Base-by-base conservation (phyloP, 768 basidiomycete species). In the Podaxis sp. region DNA sequence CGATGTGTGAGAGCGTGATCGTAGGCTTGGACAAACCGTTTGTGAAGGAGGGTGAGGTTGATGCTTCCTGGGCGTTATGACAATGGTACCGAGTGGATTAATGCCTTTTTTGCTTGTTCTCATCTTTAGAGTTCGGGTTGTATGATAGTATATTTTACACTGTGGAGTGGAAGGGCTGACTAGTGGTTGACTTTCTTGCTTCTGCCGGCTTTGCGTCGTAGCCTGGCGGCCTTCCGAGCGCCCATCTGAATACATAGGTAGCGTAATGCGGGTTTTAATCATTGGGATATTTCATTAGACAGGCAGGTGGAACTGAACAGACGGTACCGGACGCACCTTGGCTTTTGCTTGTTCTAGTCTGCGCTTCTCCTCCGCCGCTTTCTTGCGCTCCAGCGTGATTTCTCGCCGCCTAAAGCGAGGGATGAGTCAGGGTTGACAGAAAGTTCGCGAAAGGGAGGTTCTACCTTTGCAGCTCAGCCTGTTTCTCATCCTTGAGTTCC, bases 1-100 rank as follows among this genome's bases (percentile, higher is more conserved):
- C 95, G 32, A 74, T 98, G 60, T 99, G 97, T 72, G 97, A 98
- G 70, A 88, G 88, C 63, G 90, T 95, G 16, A 82, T 97, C 48
- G 86, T 80, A 4, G 89, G 90, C 4, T 73, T 98, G 66, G 95
- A 98, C 71, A 89, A 86, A 71, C 87, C 93, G 11, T 98, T 98
- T 67, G 84, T 91, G 52, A 79, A 82, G 64, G 83, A 87, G 36
- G 93, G 87, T 32, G 93, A 95, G 73, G 77, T 81, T 44, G 90
- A 93, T 72, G 77, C 79, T 57, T 90, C 87, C 57, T 94, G 92
- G 92, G 77, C 82, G 60, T 69, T 93, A 64, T 94, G 73, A 66
- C 46, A 47, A n/a, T 18, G 48, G 50, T 62, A 62, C 57, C 37
- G 61, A 60, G 53, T 64, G 55, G 9, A 32, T 9, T 28, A 50